Conservation (phyloP, 345 rosid genomes). For the Hibiscus syriacus region DNA sequence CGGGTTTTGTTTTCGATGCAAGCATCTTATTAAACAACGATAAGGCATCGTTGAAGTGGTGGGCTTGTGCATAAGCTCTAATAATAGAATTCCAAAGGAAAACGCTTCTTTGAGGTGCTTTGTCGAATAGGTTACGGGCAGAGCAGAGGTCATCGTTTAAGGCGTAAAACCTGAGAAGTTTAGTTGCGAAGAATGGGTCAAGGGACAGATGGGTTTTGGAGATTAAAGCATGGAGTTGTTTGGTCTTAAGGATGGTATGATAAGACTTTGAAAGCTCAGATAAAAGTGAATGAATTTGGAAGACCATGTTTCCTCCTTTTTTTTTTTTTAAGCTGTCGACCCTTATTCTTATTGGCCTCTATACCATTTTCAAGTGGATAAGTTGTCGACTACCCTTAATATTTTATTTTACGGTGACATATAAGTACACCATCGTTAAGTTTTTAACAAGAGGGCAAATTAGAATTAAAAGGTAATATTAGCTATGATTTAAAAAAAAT, state of each 20-base stretch:
- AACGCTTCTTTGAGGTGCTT: conserved; percentile 58
- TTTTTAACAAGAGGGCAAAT: too few relatives aligned
- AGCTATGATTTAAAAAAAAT: too few relatives aligned
- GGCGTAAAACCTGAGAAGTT: conserved; percentile 42
- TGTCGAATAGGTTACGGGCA: conserved; percentile 67
- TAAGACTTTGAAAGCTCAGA: conserved; percentile 38
- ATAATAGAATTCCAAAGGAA: conserved; percentile 81
- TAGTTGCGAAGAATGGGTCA: conserved; percentile 71
- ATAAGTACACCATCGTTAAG: too few relatives aligned
- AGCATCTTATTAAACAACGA: conserved; percentile 46
- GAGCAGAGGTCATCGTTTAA: conserved; percentile 32
- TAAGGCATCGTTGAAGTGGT: conserved; percentile 23
- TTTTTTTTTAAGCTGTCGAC: too few relatives aligned
- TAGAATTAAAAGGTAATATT: too few relatives aligned
- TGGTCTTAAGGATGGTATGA: conserved; percentile 46
- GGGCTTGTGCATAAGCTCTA: conserved; percentile 56
- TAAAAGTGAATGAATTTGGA: conserved; percentile 28
- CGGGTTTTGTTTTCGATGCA: conserved; percentile 40
- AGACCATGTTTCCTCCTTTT: too few relatives aligned
- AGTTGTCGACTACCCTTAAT: too few relatives aligned
- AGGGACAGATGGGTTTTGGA: conserved; percentile 34
- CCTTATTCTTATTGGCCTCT: too few relatives aligned
- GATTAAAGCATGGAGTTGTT: conserved; percentile 57
- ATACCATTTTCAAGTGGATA: too few relatives aligned
- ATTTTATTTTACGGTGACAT: too few relatives aligned